Percentiles rank a stretch among this genome's conserved stretches.
Evolutionary conservation across 345 rosid species (phyloP).

Genomic region (Psidium guajava): DNA sequence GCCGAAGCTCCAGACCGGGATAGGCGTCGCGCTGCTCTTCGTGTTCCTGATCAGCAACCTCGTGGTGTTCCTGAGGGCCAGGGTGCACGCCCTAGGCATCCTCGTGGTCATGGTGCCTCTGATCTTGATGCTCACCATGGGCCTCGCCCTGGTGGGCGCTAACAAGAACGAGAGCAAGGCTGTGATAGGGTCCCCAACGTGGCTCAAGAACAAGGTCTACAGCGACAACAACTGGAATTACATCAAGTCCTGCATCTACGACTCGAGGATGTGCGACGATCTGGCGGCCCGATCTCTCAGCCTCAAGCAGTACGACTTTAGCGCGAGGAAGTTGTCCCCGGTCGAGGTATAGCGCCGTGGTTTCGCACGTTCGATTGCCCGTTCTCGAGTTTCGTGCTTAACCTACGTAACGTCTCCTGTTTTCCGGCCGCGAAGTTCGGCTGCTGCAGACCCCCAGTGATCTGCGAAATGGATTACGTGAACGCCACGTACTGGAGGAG

Average conservation of each 20-base stretch:
- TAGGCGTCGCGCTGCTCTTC: constrained; percentile 34
- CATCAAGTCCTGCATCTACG: constrained; percentile 56
- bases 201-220: constrained; percentile 42
- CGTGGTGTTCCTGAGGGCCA: constrained; percentile 21
- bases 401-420: background rate
- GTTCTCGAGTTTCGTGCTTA: background rate
- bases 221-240: constrained; percentile 35
- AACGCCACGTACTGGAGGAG: constrained; percentile 57
- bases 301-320: constrained; percentile 24
- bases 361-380: no score
- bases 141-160: constrained; percentile 50
- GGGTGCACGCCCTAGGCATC: constrained; percentile 39
- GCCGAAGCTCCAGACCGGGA: constrained; percentile 37
- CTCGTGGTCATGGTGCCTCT: constrained; percentile 39
- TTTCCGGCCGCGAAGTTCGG: constrained; percentile 28
- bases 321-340: constrained; percentile 24
- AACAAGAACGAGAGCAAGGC: constrained; percentile 29
- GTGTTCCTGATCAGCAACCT: constrained; percentile 36
- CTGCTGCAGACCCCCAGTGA: constrained; percentile 64
- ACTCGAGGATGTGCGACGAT: constrained; percentile 33
- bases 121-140: constrained; percentile 41
- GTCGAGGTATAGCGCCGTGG: constrained; percentile 34
- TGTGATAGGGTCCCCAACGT: constrained; percentile 40
- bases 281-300: constrained; percentile 8
- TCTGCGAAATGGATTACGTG: constrained; percentile 43